Conservation (phyloP, 2,329 filamentous ascomycete species). For the Ascochyta viciae-villosae region DNA sequence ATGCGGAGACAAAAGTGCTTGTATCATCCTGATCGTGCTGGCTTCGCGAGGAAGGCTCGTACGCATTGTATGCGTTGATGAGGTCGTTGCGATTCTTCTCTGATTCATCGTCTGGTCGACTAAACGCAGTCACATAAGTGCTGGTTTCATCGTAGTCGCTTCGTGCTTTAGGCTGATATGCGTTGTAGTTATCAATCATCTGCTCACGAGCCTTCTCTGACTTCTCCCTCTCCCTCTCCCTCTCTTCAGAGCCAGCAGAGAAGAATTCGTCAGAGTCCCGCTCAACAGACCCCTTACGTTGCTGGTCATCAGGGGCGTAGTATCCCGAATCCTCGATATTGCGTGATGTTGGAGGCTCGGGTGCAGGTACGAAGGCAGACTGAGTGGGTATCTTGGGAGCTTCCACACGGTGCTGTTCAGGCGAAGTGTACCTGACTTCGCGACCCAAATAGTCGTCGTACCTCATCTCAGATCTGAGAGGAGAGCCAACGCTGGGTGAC, state of each 20-base stretch:
- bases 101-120: constrained; percentile 11
- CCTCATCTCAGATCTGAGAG: constrained; percentile 54
- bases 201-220: constrained; percentile 24
- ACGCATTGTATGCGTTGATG: constrained; percentile 12
- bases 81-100: constrained; percentile 13
- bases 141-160: constrained; percentile 18
- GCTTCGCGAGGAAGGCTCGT: constrained; percentile 14
- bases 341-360: constrained; percentile 23
- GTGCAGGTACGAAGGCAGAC: constrained; percentile 21
- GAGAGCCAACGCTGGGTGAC: constrained; percentile 53
- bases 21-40: constrained; percentile 21
- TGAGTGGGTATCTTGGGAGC: constrained; percentile 25
- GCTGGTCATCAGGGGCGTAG: constrained; percentile 41
- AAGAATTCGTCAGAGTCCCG: constrained; percentile 46
- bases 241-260: constrained; percentile 43
- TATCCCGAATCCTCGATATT: constrained; percentile 43
- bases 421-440: constrained; percentile 3
- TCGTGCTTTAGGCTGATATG: constrained; percentile 27
- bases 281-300: constrained; percentile 26
- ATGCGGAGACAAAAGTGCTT: constrained; percentile 16
- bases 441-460: constrained; percentile 53
- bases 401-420: constrained; percentile 25
- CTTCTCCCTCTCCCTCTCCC: constrained; percentile 33
- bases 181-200: constrained; percentile 22
- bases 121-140: constrained; percentile 17